Base-by-base conservation (phyloP, 768 basidiomycete genomes). In the Tubosaeta sp. region DNA sequence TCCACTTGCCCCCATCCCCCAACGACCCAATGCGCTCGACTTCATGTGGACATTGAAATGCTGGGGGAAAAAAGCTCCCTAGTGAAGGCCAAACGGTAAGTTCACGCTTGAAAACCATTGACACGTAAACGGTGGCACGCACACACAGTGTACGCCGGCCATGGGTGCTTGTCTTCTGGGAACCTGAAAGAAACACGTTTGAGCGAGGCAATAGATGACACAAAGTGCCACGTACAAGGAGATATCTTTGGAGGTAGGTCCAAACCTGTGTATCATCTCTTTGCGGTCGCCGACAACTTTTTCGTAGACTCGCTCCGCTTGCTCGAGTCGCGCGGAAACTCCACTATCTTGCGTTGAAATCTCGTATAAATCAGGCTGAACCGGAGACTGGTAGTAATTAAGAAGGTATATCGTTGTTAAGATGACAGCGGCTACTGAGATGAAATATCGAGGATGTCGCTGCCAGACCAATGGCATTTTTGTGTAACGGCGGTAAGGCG, bases 1-100 rank as follows among this genome's bases (percentile, higher is more conserved):
- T 73, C 81, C 82, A 86, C 67, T 86, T 86, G 13, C 85, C 84
- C 13, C 85, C 84, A 61, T 85, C 84, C 16, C 83, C 83, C 9
- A 86, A 67, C 13, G 75, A 72, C 37, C 75, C 75, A 46, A 76
- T 51, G 19, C 75, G 74, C 54, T 76, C 70, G 12, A 70, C 46
- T 47, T 73, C 67, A 53, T 76, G 74, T 19, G 77, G 75, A 59
- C 77, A 76, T 29, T 70, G 64, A 53, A 74, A 78, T 1, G 74
- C 59, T 0, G 77, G 68, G 17, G 70, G 67, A 47, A 77, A 77
- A 53, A 78, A 78, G 56, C 77, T 78, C 75, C 75, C 72, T 74
- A 45, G 19, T 47, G 13, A 41, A 35, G 41, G 35, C 37, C 16
- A 14, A 22, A 22, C 51, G 14, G 34, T 59, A 10, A 60, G 50